Conservation (phyloP, 2,329 filamentous ascomycete genomes). For the Trichoderma citrinoviride region DNA sequence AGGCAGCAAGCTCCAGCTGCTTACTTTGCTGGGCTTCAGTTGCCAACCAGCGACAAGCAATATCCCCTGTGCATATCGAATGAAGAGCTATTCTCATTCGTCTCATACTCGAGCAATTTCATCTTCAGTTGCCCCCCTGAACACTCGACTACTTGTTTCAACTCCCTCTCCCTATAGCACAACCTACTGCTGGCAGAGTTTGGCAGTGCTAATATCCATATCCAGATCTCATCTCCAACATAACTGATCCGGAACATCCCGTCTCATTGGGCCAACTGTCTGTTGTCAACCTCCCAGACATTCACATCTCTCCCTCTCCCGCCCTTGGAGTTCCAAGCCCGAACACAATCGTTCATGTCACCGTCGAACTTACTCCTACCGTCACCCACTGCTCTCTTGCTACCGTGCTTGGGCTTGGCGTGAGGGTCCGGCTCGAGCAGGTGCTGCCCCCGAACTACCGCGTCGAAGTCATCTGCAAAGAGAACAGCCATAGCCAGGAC, state of each 20-base stretch:
- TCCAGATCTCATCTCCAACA: slow-evolving; percentile 86
- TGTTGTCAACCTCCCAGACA: slow-evolving; percentile 94
- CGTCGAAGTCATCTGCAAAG: slow-evolving; percentile 89
- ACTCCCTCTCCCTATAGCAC: neutral
- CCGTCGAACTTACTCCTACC: slow-evolving; percentile 89
- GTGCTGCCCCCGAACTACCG: slow-evolving; percentile 87
- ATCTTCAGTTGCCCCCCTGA: neutral
- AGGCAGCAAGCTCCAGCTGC: neutral
- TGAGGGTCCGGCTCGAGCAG: slow-evolving; percentile 87
- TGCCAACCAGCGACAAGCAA: neutral
- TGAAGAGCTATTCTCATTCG: too few relatives aligned
- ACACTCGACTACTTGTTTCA: neutral
- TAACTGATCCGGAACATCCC: slow-evolving; percentile 95
- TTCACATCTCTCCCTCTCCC: slow-evolving; percentile 62
- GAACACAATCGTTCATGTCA: slow-evolving; percentile 65
- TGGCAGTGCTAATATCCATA: slow-evolving; percentile 23
- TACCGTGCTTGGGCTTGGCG: slow-evolving; percentile 91
- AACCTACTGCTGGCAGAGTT: neutral
- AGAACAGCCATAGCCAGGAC: slow-evolving; percentile 91
- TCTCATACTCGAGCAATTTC: neutral
- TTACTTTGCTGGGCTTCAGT: neutral
- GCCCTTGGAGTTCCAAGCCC: slow-evolving; percentile 41
- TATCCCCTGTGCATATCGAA: neutral
- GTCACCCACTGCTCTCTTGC: slow-evolving; percentile 96
- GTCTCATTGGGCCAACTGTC: slow-evolving; percentile 89